Percentiles rank a stretch among this genome's conserved stretches.
Evolutionary conservation across 2,329 filamentous ascomycete genomes (phyloP).

Genomic region (Arachnopeziza araneosa): DNA sequence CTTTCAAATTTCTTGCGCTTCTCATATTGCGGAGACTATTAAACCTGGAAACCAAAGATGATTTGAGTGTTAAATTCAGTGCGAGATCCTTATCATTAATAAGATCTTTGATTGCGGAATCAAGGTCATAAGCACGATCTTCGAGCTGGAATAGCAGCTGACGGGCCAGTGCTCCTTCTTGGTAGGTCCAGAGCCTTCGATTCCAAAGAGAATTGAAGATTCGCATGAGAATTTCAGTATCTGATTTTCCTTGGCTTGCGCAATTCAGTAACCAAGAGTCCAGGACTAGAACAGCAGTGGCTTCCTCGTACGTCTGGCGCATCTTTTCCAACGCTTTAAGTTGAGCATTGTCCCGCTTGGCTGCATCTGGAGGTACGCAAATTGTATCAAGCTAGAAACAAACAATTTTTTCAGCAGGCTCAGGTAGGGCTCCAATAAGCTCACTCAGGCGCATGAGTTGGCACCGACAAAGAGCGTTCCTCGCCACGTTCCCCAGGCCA

Average conservation of each 20-base stretch:
- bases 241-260: neutral
- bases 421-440: neutral
- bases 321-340: no score
- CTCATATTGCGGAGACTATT: no score
- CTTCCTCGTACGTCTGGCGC: neutral
- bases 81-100: no score
- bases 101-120: no score
- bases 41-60: no score
- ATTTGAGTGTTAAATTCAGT: no score
- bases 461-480: neutral
- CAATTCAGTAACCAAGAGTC: neutral
- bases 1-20: no score
- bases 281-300: neutral
- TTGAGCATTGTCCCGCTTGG: no score
- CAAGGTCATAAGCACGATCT: no score
- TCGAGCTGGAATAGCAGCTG: neutral
- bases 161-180: neutral
- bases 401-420: neutral
- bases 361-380: no score
- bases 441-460: neutral
- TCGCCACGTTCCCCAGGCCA: neutral
- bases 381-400: neutral
- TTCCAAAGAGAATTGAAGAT: neutral
- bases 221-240: neutral
- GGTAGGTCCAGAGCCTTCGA: neutral